Percentiles rank a stretch among this genome's conserved stretches.
Evolutionary conservation across 2,329 filamentous ascomycete species (phyloP).

Genomic region (Massarina eburnea): DNA sequence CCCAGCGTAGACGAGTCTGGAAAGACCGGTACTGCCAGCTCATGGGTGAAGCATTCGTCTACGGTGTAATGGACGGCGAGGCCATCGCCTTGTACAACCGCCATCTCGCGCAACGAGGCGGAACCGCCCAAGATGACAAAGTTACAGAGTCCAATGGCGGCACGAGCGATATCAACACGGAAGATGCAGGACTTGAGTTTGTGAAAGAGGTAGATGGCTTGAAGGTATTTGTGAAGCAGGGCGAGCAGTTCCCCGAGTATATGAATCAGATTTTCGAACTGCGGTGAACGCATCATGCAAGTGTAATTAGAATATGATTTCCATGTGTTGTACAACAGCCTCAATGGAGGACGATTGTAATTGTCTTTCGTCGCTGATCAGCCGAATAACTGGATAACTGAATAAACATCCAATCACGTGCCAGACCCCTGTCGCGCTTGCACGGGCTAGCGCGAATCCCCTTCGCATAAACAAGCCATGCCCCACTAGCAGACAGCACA

Average conservation of each 20-base stretch:
- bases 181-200: not conserved
- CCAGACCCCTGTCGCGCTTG: not conserved
- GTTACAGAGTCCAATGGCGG: not conserved
- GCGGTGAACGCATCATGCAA: too few species aligned
- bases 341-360: too few species aligned
- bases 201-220: not conserved
- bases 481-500: conserved; percentile 9
- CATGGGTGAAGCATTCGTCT: conserved; percentile 19
- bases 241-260: conserved; percentile 1
- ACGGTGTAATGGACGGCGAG: conserved; percentile 21
- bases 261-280: conserved; percentile 2
- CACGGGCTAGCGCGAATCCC: not conserved
- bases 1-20: not conserved
- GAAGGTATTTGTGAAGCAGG: not conserved
- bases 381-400: too few species aligned
- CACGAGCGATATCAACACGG: too few species aligned
- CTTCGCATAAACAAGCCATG: conserved; percentile 6
- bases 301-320: too few species aligned
- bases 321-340: too few species aligned
- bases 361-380: too few species aligned
- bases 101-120: not conserved
- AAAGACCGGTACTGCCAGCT: conserved; percentile 9
- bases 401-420: not conserved
- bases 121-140: not conserved
- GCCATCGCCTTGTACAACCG: conserved; percentile 8